Conservation (phyloP, 805 yeast genomes). For the Lachancea quebecensis region DNA sequence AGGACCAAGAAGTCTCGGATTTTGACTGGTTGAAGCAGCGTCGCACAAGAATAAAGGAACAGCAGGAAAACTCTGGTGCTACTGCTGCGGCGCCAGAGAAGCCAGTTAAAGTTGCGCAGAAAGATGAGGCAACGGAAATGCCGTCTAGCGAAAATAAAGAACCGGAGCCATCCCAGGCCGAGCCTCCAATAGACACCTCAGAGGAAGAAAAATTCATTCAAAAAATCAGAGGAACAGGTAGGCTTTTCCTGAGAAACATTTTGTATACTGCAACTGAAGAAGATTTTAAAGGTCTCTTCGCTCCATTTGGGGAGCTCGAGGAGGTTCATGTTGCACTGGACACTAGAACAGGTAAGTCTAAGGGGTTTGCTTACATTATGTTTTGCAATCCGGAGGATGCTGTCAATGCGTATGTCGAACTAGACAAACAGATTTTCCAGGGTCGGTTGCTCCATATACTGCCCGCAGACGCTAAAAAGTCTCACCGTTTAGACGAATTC, state of each 20-base stretch:
- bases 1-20: conserved; percentile 56
- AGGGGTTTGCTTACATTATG: conserved; percentile 85
- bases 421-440: conserved; percentile 88
- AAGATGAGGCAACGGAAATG: conserved; percentile 7
- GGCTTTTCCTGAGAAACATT: conserved; percentile 84
- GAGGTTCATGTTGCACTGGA: conserved; percentile 93
- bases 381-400: conserved; percentile 69
- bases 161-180: conserved; percentile 9
- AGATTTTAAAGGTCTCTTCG: conserved; percentile 63
- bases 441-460: conserved; percentile 87
- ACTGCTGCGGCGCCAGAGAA: conserved; percentile 1
- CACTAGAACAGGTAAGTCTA: conserved; percentile 80
- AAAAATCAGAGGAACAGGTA: conserved; percentile 60
- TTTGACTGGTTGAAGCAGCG: conserved; percentile 80
- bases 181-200: conserved; percentile 20
- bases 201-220: conserved; percentile 43
- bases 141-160: conserved; percentile 10
- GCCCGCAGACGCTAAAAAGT: conserved; percentile 77
- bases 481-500: conserved; percentile 80
- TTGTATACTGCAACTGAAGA: conserved; percentile 71
- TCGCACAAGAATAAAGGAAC: conserved; percentile 62
- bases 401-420: conserved; percentile 56
- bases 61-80: conserved; percentile 16
- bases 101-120: conserved; percentile 5
- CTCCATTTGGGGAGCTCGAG: conserved; percentile 61